Conservation (phyloP, 345 rosid genomes). For the Murraya paniculata region DNA sequence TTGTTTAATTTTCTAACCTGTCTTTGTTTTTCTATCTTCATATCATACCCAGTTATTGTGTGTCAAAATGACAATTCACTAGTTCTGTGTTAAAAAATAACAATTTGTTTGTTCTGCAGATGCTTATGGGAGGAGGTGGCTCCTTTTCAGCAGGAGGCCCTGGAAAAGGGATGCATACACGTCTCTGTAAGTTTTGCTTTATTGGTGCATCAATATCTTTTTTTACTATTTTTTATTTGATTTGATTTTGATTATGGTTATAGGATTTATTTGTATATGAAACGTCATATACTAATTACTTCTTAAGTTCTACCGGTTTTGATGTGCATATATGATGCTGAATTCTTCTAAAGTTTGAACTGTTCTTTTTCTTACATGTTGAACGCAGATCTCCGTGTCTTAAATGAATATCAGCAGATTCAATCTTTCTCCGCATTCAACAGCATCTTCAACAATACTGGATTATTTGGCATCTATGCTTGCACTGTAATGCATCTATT, state of each 20-base stretch:
- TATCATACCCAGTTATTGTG: background rate
- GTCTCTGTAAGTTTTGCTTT: constrained; percentile 67
- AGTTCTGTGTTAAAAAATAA: background rate
- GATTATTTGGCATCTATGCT: constrained; percentile 75
- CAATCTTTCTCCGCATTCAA: constrained; percentile 74
- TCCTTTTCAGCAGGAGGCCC: constrained; percentile 99
- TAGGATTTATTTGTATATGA: background rate
- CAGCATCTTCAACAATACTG: constrained; percentile 62
- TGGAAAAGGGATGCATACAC: constrained; percentile 95
- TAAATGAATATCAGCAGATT: constrained; percentile 53
- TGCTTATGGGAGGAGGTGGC: constrained; percentile 98
- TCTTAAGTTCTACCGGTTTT: background rate
- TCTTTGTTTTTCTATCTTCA: background rate
- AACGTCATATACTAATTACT: background rate
- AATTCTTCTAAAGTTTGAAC: constrained; percentile 9
- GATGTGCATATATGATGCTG: background rate
- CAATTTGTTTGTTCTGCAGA: constrained; percentile 34
- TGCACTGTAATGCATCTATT: constrained; percentile 49
- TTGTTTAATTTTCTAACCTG: background rate
- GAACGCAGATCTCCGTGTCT: constrained; percentile 54
- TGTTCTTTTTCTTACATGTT: constrained; percentile 4
- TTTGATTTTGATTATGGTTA: background rate
- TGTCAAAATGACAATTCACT: background rate
- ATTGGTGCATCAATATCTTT: background rate
- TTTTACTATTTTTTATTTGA: background rate